Evolutionary conservation across 768 basidiomycete genomes (phyloP).

Genomic region (Russula sp.): DNA sequence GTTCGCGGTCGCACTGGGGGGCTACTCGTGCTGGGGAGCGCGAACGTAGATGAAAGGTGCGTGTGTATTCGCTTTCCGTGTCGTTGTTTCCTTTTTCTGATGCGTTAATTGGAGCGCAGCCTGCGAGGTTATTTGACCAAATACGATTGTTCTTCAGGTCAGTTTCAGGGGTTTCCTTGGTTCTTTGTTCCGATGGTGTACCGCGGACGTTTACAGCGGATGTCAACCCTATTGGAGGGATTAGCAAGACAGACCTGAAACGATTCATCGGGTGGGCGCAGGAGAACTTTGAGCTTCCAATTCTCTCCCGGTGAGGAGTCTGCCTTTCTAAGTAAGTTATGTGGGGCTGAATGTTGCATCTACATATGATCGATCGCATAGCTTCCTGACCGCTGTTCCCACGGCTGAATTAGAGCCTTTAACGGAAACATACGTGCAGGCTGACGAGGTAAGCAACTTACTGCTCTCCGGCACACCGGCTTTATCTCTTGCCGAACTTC

Average conservation of each 20-base stretch:
- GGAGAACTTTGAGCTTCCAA: constrained; percentile 75
- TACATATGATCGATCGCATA: constrained; percentile 34
- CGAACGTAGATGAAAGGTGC: constrained; percentile 97
- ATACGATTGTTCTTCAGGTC: constrained; percentile 93
- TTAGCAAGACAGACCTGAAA: constrained; percentile 97
- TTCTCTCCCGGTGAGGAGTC: constrained; percentile 60
- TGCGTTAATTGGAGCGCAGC: constrained; percentile 42
- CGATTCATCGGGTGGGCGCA: constrained; percentile 88
- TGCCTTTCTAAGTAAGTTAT: not conserved
- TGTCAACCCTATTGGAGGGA: constrained; percentile 96
- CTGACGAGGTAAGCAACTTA: constrained; percentile 73
- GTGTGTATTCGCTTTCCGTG: not conserved
- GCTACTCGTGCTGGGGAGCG: constrained; percentile 92
- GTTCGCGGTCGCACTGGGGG: constrained; percentile 81
- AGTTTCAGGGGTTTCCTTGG: constrained; percentile 15
- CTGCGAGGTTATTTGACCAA: constrained; percentile 96
- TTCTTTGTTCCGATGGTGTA: constrained; percentile 10
- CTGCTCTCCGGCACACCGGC: not conserved
- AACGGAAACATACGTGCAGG: constrained; percentile 89
- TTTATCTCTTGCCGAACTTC: not conserved
- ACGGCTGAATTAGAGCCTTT: constrained; percentile 97
- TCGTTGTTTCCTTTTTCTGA: not conserved
- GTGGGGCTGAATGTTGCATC: not conserved
- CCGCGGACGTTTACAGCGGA: constrained; percentile 58
- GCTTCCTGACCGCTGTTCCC: constrained; percentile 88